Base-by-base conservation (phyloP, 2,329 filamentous ascomycete genomes). In the Pyrenophora tritici-repentis region DNA sequence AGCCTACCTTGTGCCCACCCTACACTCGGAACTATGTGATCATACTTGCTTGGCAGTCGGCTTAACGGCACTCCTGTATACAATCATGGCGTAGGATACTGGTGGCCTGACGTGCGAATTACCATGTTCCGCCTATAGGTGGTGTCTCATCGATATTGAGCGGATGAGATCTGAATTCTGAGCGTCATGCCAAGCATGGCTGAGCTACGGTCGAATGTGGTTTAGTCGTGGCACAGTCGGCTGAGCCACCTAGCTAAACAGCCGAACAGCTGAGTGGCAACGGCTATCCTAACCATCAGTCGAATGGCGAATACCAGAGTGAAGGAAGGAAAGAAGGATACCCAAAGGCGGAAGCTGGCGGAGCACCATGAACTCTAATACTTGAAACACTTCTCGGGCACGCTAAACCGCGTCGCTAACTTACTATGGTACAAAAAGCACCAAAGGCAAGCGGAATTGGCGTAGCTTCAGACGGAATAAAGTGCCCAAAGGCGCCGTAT, bases 401-500 rank as follows among this genome's bases (percentile, higher is more conserved):
- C 26, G 26, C 26, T 12, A 17, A 17, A 5, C 8, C 22, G 22
- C 22, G 22, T 24, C 22, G 22, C 22, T 20, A 13, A 35, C 33
- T 22, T 5, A 12, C n/a, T 35, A 18, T 14, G 32, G 32, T 22
- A 10, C 18, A 42, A 22, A 32, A 33, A 45, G 9, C 1, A 16
- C 20, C 33, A 32, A 17, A 38, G 44, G 50, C 47, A 63, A 53
- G 44, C 49, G 53, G 42, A 61, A 50, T 56, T 58, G 62, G 49
- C 12, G 29, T 20, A n/a, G 29, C 39, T 49, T 34, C 16, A 56
- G 36, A 56, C 32, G 57, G 50, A 52, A 61, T 50, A 50, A 42
- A 29, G 58, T 62, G 58, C 59, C 56, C 56, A 59, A 46, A 18
- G 29, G 33, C 32, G 39, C 50, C 56, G 42, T 24, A 58, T 61